Evolutionary conservation across 2,329 filamentous ascomycete genomes (phyloP), one percentile per base, ranked within the genome.

Genomic region (Botrytis cinerea): DNA sequence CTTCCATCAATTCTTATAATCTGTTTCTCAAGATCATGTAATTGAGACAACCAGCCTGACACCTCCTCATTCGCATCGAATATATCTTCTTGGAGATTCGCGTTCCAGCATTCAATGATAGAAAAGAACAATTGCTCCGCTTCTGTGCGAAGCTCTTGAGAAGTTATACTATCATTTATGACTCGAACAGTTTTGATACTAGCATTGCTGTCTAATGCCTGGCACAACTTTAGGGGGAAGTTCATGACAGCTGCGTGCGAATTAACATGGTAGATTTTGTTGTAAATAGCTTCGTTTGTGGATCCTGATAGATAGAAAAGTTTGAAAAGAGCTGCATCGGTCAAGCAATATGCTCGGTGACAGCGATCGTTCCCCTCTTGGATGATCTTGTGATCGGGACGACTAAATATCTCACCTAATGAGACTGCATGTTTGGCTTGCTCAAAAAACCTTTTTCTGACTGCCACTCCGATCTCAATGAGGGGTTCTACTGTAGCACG

Each of bases 31-130:
- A 66, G 45, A 25, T 48, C 20, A 8, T 32, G 28, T 10, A 48
- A 8, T 18, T 16, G 20, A 7, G 20, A 35, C 2, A 48, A 12
- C 6, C 9, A 66, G 22, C 5, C 10, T 25, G 3, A 25, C 1
- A 28, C 12, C 3, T 25, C 20, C 40, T 22, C 9, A 28, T 20
- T 46, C 2, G 18, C 16, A 7, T 32, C 28, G 8, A 48, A 66
- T 2, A 35, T 20, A 20, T 66, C 20, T 6, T 10, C 0, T 22
- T 7, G 12, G 0, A 0, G 9, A 48, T 2, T 25, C 12, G 12
- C 8, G 1, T 9, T 46, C 20, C 43, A 46, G 10, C 22, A 25
- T 8, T 0, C 0, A 1, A 18, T 5, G 1, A 66, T 14, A 14
- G 43, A 48, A 35, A 25, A 14, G 0, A n/a, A n/a, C 4, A n/a